Evolutionary conservation across 208 protist species (phyloP).

Genomic region (Crithidia sp.): DNA sequence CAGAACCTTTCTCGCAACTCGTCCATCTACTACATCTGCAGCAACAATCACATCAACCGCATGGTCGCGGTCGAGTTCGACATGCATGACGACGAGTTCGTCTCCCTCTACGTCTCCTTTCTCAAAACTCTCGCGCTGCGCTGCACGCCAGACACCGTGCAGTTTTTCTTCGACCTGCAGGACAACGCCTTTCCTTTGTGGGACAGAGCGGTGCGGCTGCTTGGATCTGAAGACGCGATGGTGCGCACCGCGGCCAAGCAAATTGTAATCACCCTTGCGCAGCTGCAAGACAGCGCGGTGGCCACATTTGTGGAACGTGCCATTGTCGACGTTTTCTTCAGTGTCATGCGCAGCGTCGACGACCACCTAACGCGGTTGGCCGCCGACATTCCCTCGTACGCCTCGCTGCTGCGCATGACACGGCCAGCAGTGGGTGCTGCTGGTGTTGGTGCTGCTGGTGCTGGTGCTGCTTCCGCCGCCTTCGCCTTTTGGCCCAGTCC

Average conservation of each 20-base stretch:
- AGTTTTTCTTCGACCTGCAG: slow-evolving; percentile 83
- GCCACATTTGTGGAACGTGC: slow-evolving; percentile 44
- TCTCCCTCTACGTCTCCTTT: slow-evolving; percentile 85
- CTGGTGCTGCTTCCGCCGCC: background rate
- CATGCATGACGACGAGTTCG: slow-evolving; percentile 81
- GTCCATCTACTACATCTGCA: slow-evolving; percentile 82
- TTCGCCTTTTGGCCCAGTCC: background rate
- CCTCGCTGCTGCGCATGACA: slow-evolving; percentile 3
- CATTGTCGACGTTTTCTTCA: slow-evolving; percentile 50
- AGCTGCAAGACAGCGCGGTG: slow-evolving; percentile 61
- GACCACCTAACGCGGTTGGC: slow-evolving; percentile 44
- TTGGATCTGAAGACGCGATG: slow-evolving; percentile 62
- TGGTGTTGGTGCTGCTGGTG: too few species aligned
- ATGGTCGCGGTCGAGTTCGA: slow-evolving; percentile 82
- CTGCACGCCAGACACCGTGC: slow-evolving; percentile 76
- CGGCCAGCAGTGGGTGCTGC: too few species aligned
- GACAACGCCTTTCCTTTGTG: slow-evolving; percentile 74
- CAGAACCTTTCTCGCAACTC: slow-evolving; percentile 71
- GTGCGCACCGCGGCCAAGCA: slow-evolving; percentile 82
- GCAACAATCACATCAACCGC: slow-evolving; percentile 89
- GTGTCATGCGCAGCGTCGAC: slow-evolving; percentile 38
- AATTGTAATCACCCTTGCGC: slow-evolving; percentile 75
- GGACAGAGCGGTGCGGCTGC: slow-evolving; percentile 64
- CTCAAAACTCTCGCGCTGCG: slow-evolving; percentile 83
- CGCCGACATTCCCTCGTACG: slow-evolving; percentile 29